Evolutionary conservation across 2,329 filamentous ascomycete genomes (phyloP).

Genomic region (Chrysoporthe puriensis): DNA sequence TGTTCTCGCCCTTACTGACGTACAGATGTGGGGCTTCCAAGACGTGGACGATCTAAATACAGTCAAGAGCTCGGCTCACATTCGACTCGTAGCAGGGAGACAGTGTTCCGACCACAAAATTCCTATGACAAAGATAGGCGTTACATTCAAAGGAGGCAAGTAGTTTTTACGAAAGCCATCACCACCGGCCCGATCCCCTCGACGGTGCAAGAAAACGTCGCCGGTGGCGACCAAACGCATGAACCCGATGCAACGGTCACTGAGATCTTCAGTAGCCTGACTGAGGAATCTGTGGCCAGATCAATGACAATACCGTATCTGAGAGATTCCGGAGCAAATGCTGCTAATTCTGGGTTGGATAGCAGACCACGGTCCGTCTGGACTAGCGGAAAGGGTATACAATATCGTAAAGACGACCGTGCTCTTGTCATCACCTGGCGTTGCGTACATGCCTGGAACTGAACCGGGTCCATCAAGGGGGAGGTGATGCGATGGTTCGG

Average conservation of each 20-base stretch:
- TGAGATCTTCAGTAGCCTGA: conserved; percentile 1
- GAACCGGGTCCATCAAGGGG: not conserved
- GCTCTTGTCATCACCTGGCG: not conserved
- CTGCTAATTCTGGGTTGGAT: not conserved
- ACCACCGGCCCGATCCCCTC: not conserved
- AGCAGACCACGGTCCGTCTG: not conserved
- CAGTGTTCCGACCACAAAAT: not conserved
- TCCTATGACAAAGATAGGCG: not conserved
- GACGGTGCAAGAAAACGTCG: not conserved
- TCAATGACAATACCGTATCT: not conserved
- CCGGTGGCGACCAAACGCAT: not conserved
- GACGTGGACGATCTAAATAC: too few relatives aligned
- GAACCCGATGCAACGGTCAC: not conserved
- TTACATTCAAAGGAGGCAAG: not conserved
- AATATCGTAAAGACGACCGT: not conserved
- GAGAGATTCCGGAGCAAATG: not conserved
- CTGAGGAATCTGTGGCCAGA: not conserved
- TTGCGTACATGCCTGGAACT: not conserved
- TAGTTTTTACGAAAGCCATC: not conserved
- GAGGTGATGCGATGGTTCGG: not conserved
- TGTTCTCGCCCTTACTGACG: too few relatives aligned
- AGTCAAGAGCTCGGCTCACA: too few relatives aligned
- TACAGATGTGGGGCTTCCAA: too few relatives aligned
- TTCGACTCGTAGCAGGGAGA: not conserved
- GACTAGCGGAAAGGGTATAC: not conserved